Conservation (phyloP, 73 alveolate genomes). For the Paramecium primaurelia region DNA sequence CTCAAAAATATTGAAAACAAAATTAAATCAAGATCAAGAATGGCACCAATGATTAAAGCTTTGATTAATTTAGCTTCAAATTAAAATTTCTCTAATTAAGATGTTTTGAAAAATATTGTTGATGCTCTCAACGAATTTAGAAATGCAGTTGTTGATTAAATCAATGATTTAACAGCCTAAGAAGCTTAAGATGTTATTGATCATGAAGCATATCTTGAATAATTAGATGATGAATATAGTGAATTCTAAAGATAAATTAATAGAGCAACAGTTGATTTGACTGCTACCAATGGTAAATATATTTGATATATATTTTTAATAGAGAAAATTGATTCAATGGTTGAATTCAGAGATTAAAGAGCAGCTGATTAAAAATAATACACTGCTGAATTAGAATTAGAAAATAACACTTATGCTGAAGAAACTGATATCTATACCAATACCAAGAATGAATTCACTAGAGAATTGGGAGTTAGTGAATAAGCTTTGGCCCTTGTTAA, state of each 20-base stretch:
- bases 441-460: not conserved
- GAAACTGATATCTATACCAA: conserved; percentile 27
- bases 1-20: conserved; percentile 1
- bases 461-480: conserved; percentile 28
- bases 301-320: not conserved
- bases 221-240: conserved; percentile 7
- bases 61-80: not conserved
- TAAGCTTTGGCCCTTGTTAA: not conserved
- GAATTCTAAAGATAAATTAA: conserved; percentile 30
- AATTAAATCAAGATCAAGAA: conserved; percentile 36
- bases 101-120: not conserved
- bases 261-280: not conserved
- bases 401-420: conserved; percentile 38
- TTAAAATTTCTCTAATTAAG: conserved; percentile 19
- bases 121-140: conserved; percentile 41
- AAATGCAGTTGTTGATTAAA: conserved; percentile 6
- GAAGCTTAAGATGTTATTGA: conserved; percentile 24
- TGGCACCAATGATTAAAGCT: conserved; percentile 42
- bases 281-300: not conserved
- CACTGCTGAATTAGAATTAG: conserved; percentile 18
- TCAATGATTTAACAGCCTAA: conserved; percentile 36
- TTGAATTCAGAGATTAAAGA: conserved; percentile 14
- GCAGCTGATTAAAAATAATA: not conserved
- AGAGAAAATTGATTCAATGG: conserved; percentile 17
- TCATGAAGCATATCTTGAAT: conserved; percentile 17